Percentiles rank a stretch among this genome's conserved stretches.
Conservation (phyloP, 2,329 filamentous ascomycete species). For the Talaromyces albobiverticillius region DNA sequence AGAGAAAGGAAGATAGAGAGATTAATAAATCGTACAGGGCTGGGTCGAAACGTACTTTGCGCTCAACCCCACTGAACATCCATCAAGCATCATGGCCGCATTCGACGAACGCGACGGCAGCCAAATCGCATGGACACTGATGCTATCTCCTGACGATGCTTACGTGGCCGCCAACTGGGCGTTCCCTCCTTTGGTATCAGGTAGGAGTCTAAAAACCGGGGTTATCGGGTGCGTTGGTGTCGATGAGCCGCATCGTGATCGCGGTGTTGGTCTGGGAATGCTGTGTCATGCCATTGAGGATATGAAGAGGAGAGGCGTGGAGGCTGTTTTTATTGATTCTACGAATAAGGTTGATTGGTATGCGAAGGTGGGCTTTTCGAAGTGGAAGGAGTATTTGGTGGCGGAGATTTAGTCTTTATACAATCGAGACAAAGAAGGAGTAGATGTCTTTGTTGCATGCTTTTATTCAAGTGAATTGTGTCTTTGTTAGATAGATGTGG, state of each 20-base stretch:
- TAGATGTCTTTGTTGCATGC: background rate
- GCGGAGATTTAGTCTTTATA: conserved; percentile 25
- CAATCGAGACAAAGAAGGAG: background rate
- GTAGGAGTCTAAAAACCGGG: conserved; percentile 32
- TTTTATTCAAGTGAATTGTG: too few species aligned
- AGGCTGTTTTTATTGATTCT: conserved; percentile 46
- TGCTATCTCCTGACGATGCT: conserved; percentile 34
- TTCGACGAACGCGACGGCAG: conserved; percentile 32
- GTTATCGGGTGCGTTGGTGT: conserved; percentile 47
- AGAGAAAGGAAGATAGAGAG: background rate
- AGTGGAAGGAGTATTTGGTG: conserved; percentile 39
- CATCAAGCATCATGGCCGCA: conserved; percentile 42
- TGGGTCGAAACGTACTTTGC: conserved; percentile 42
- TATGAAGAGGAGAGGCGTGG: conserved; percentile 40
- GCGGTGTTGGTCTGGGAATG: conserved; percentile 42
- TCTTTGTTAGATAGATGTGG: background rate
- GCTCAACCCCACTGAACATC: conserved; percentile 33
- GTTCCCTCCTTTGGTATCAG: conserved; percentile 38
- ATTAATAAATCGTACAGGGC: conserved; percentile 23
- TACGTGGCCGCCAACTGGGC: conserved; percentile 36
- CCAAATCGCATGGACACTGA: conserved; percentile 47
- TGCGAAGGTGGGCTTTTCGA: conserved; percentile 42
- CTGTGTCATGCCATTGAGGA: conserved; percentile 43
- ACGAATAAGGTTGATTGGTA: conserved; percentile 44
- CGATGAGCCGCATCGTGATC: conserved; percentile 34